Conservation (phyloP, 108 stramenopile genomes). For the Cyclotella baltica region DNA sequence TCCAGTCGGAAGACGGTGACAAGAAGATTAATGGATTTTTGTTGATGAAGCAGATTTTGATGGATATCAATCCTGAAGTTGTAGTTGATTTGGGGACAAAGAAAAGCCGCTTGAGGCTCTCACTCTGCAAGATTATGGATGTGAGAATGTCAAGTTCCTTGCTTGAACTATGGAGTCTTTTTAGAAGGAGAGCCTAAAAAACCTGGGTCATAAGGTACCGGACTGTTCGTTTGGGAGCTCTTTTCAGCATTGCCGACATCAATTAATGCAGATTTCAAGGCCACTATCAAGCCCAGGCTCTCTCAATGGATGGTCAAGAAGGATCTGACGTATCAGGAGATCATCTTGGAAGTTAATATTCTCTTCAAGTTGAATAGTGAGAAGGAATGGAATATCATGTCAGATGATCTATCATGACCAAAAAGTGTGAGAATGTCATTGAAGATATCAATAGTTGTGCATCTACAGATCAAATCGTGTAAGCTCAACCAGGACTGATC, state of each 20-base stretch:
- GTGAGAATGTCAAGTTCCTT: slow-evolving; percentile 2
- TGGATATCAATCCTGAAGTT: slow-evolving; percentile 12
- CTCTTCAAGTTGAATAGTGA: slow-evolving; percentile 1
- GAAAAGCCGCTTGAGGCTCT: not conserved
- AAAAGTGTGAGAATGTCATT: not conserved
- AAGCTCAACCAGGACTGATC: no score
- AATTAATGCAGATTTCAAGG: slow-evolving; percentile 2
- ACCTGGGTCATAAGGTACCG: not conserved
- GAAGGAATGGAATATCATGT: not conserved
- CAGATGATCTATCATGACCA: not conserved
- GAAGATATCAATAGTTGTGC: not conserved
- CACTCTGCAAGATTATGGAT: not conserved
- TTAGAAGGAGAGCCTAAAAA: slow-evolving; percentile 6
- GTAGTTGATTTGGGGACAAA: slow-evolving; percentile 13
- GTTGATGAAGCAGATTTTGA: slow-evolving; percentile 7
- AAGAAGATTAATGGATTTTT: slow-evolving; percentile 3
- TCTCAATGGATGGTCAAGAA: not conserved
- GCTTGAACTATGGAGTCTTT: not conserved
- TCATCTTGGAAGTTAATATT: not conserved
- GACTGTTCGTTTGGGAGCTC: slow-evolving; percentile 10
- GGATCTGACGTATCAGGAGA: not conserved
- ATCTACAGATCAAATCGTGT: no score
- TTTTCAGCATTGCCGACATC: slow-evolving; percentile 6
- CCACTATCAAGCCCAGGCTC: not conserved
- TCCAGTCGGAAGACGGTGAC: not conserved